A percentile compares a stretch with the other conserved stretches of the same genome.
phyloP scores from a whole-genome alignment of 78 protist species.

The Bigelowiella natans region DNA sequence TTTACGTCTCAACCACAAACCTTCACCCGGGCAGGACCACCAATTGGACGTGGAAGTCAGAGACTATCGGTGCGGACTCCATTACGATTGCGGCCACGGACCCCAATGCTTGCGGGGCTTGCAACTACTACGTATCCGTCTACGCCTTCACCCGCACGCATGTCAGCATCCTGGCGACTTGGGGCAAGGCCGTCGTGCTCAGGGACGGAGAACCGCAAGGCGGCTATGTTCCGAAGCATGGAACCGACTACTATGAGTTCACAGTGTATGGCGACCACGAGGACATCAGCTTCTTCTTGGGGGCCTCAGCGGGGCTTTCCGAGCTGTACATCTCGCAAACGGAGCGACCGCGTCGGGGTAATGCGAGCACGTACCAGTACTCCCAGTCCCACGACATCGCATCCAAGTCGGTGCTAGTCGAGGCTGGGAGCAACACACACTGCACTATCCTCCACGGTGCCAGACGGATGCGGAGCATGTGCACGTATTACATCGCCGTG shows the following conservation, averaged over 20 bases:
- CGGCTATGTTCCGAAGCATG: not conserved
- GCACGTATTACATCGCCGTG: not conserved
- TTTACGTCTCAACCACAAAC: not conserved
- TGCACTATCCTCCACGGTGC: too few species aligned
- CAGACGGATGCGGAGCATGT: not conserved
- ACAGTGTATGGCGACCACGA: not conserved
- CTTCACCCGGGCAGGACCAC: not conserved
- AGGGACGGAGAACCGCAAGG: not conserved
- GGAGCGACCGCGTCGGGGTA: not conserved
- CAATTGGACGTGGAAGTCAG: not conserved
- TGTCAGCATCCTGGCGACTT: not conserved
- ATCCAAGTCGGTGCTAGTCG: not conserved
- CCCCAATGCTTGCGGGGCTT: not conserved
- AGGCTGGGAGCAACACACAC: not conserved
- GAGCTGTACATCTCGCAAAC: not conserved
- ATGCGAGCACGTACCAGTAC: not conserved
- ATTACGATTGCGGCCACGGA: not conserved
- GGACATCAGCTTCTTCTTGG: not conserved
- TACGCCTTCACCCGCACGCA: not conserved
- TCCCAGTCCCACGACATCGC: not conserved
- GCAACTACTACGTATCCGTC: not conserved
- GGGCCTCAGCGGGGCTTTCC: not conserved
- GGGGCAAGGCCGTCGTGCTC: not conserved
- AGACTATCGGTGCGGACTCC: not conserved
- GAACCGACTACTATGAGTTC: not conserved